Evolutionary conservation across 2,329 filamentous ascomycete species (phyloP).

Genomic region (Rugonectria rugulosa): DNA sequence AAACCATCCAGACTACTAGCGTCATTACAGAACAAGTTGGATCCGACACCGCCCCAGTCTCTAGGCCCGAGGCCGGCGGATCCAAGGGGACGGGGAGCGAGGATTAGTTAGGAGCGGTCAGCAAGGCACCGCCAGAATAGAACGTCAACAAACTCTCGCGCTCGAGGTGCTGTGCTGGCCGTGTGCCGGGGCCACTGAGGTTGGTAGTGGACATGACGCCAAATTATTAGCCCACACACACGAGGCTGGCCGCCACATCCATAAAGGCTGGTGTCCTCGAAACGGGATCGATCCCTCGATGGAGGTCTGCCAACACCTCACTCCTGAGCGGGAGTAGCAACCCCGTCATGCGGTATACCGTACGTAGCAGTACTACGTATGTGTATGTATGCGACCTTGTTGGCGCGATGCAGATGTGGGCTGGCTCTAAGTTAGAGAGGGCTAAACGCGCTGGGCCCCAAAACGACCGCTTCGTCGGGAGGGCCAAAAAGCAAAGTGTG

Average conservation of each 20-base stretch:
- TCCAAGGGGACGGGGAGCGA: slow-evolving; percentile 34
- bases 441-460: slow-evolving; percentile 29
- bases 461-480: slow-evolving; percentile 31
- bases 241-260: slow-evolving; percentile 21
- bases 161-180: slow-evolving; percentile 16
- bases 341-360: slow-evolving; percentile 28
- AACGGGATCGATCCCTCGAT: slow-evolving; percentile 21
- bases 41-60: slow-evolving; percentile 37
- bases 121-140: slow-evolving; percentile 23
- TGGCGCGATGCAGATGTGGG: slow-evolving; percentile 36
- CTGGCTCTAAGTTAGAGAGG: slow-evolving; percentile 30
- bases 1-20: slow-evolving; percentile 29
- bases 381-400: slow-evolving; percentile 28
- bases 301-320: slow-evolving; percentile 26
- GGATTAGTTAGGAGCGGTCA: slow-evolving; percentile 36
- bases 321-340: slow-evolving; percentile 26
- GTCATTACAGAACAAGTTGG: slow-evolving; percentile 28
- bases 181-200: slow-evolving; percentile 10
- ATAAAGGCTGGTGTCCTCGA: slow-evolving; percentile 16
- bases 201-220: slow-evolving; percentile 13
- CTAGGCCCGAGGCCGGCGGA: slow-evolving; percentile 34
- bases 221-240: slow-evolving; percentile 25
- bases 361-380: too few species aligned
- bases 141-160: slow-evolving; percentile 8
- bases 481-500: slow-evolving; percentile 35